Base-by-base conservation (phyloP, 129 eudicot species). In the Tanacetum coccineum region DNA sequence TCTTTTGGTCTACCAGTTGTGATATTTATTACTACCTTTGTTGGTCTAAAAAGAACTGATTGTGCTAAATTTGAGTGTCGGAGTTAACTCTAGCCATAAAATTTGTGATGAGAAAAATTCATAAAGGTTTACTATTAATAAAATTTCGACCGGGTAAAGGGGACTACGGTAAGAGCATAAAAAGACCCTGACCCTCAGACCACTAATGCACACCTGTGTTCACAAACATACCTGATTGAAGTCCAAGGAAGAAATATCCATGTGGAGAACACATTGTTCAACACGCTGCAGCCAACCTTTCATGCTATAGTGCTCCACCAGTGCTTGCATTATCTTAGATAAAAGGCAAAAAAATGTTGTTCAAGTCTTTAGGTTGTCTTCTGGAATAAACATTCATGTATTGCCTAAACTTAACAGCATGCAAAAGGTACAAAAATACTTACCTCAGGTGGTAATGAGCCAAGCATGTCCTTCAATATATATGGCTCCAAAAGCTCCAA, bases 401-500 rank as follows among this genome's bases (percentile, higher is more conserved):
- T 14, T 30, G 50, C 61, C 60, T 66, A 9, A 30, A 26, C 20
- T 65, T 30, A 9, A 11, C 62, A 63, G 64, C 62, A 70, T n/a
- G 47, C 42, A 54, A 69, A 56, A 46, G 15, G 52, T 49, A 49
- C 62, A 59, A 46, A 22, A 59, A 45, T 60, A 46, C 42, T 60
- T 86, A 93, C 98, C 96, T 71, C 96, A 70, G 96, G 98, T n/a
- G 98, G 98, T 49, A 93, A 83, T 26, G 83, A 86, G 70, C 96
- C 96, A 74, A 93, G 86, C 98, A 88, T 93, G 80, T 93, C 98
- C 69, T 93, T 93, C 79, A 93, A 82, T 68, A 93, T 84, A 71
- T 93, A 93, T 67, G 96, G 98, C 83, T 93, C 98, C 89, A 93
- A 79, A 59, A 93, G 89, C 87, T 93, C 96, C 87, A 93, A 84